Evolutionary conservation across 2,329 filamentous ascomycete genomes (phyloP).

Genomic region (Penicillium corylophilum): DNA sequence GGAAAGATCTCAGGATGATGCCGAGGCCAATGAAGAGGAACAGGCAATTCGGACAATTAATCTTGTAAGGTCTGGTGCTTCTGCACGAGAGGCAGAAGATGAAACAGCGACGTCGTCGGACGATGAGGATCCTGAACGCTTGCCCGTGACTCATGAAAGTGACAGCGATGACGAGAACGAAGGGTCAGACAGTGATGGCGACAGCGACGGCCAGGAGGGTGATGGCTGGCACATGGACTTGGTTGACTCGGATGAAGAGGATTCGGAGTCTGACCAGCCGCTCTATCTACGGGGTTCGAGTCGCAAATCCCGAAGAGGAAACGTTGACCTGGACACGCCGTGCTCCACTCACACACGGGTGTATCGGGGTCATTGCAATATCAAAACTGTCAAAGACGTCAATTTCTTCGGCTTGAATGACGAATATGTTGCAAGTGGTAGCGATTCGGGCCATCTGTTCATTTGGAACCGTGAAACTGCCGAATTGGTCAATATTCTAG

Average conservation of each 20-base stretch:
- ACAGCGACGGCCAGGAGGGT: slow-evolving; percentile 33
- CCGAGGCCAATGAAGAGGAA: slow-evolving; percentile 49
- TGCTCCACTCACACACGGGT: slow-evolving; percentile 57
- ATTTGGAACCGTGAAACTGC: slow-evolving; percentile 66
- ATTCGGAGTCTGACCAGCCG: neutral
- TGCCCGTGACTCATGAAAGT: slow-evolving; percentile 9
- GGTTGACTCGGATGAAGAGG: slow-evolving; percentile 25
- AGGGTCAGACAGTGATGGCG: slow-evolving; percentile 26
- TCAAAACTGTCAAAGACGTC: slow-evolving; percentile 67
- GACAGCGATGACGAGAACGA: slow-evolving; percentile 22
- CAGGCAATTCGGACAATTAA: slow-evolving; percentile 41
- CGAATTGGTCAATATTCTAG: slow-evolving; percentile 62
- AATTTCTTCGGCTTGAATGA: slow-evolving; percentile 67
- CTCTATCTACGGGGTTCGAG: neutral
- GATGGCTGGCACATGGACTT: slow-evolving; percentile 32
- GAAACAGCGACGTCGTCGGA: neutral
- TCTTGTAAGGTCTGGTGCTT: slow-evolving; percentile 19
- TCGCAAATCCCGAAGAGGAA: slow-evolving; percentile 14
- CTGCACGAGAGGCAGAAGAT: neutral
- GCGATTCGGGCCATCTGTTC: slow-evolving; percentile 66
- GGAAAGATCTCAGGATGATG: slow-evolving; percentile 50
- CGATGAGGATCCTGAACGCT: slow-evolving; percentile 14
- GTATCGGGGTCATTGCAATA: slow-evolving; percentile 66
- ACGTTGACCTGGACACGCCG: slow-evolving; percentile 55
- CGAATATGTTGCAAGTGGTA: slow-evolving; percentile 67